Conservation (phyloP, 2,329 filamentous ascomycete species). For the Kalmusia sp. region DNA sequence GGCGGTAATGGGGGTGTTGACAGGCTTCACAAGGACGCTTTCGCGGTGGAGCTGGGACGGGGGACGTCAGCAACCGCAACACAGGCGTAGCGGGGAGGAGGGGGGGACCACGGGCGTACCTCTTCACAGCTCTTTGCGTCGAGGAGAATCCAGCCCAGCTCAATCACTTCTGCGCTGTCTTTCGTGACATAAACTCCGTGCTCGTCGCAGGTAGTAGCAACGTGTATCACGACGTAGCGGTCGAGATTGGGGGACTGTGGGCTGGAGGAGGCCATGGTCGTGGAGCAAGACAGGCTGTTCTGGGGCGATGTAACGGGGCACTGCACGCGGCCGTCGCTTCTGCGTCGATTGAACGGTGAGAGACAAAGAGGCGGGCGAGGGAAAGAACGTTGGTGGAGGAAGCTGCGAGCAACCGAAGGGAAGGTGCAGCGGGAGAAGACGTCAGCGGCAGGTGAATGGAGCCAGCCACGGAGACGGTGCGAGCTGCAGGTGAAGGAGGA, state of each 20-base stretch:
- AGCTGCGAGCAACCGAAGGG: slow-evolving; percentile 6
- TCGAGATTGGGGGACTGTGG: slow-evolving; percentile 67
- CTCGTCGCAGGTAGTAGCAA: slow-evolving; percentile 98
- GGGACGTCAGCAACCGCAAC: slow-evolving; percentile 37
- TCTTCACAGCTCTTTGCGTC: slow-evolving; percentile 92
- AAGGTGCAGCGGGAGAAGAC: slow-evolving; percentile 12
- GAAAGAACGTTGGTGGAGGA: background rate
- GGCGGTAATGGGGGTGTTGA: slow-evolving; percentile 98
- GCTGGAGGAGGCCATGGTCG: slow-evolving; percentile 37
- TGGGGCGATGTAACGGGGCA: slow-evolving; percentile 8
- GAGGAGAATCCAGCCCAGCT: slow-evolving; percentile 96
- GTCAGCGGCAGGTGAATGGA: slow-evolving; percentile 20
- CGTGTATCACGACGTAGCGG: slow-evolving; percentile 97
- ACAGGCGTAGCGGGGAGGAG: too few species aligned
- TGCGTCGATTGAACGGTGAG: background rate
- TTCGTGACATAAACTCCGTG: slow-evolving; percentile 99
- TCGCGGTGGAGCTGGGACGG: slow-evolving; percentile 82
- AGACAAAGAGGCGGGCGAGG: background rate
- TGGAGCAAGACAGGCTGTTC: background rate
- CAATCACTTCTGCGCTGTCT: slow-evolving; percentile 98
- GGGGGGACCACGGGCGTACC: slow-evolving; percentile 58
- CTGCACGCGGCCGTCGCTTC: slow-evolving; percentile 13
- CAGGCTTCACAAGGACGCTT: slow-evolving; percentile 94
- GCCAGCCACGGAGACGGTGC: slow-evolving; percentile 16
- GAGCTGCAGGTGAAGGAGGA: slow-evolving; percentile 23